These are phyloP conservation scores for Hygrophila difformis DNA, from an alignment of 257 asterid species.

Conservation along the genomic window DNA sequence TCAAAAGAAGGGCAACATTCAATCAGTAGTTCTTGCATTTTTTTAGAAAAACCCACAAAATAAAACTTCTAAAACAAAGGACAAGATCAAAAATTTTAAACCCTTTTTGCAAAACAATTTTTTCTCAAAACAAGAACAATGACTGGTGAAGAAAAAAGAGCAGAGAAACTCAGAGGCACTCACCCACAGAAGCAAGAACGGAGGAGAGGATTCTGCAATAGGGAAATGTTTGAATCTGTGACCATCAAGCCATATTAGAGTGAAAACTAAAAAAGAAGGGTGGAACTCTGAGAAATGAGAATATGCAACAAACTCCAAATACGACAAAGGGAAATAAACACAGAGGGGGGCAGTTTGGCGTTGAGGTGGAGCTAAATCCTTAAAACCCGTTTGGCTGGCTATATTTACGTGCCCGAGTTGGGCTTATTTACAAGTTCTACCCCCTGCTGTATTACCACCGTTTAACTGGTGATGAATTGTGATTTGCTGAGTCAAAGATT, in stretches of 20 bases:
- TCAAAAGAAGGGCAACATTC: constrained; percentile 2
- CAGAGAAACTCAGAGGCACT: constrained; percentile 12
- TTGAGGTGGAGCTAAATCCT: constrained; percentile 48
- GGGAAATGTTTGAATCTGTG: constrained; percentile 7
- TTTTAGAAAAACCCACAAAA: constrained; percentile 2
- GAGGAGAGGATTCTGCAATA: constrained; percentile 20
- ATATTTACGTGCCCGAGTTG: constrained; percentile 28
- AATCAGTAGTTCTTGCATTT: constrained; percentile 6
- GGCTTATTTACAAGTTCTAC: constrained; percentile 17
- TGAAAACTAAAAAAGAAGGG: constrained; percentile 24
- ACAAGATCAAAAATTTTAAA: constrained; percentile 13
- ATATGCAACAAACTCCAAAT: constrained; percentile 12
- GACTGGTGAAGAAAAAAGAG: not conserved
- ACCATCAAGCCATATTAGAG: constrained; percentile 30
- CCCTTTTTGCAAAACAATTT: not conserved
- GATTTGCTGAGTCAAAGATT: too few relatives aligned
- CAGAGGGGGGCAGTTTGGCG: too few relatives aligned
- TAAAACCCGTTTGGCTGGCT: constrained; percentile 24
- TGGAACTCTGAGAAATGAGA: constrained; percentile 14
- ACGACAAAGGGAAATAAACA: constrained; percentile 7
- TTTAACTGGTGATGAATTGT: too few relatives aligned
- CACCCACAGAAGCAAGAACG: constrained; percentile 37
- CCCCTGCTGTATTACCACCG: too few relatives aligned
- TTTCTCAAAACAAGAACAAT: not conserved
- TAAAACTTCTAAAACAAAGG: not conserved